Conservation (phyloP, 202 grass and related monocot species). For the Saccharum hybrid region DNA sequence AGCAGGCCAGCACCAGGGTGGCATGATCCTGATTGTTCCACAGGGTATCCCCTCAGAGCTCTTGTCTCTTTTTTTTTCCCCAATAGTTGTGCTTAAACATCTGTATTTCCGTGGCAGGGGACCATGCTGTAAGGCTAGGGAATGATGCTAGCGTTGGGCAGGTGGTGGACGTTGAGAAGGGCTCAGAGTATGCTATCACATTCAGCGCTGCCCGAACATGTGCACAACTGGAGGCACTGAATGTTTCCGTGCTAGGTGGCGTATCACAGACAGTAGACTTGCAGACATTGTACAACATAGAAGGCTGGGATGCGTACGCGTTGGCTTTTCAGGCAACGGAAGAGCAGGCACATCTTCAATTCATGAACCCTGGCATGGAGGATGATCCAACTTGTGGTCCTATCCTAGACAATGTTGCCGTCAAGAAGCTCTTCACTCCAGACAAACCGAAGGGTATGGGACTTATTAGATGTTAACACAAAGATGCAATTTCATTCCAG, state of each 20-base stretch:
- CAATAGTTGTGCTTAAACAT: conserved; percentile 5
- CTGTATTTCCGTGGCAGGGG: conserved; percentile 55
- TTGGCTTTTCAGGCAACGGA: conserved; percentile 80
- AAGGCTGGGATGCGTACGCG: conserved; percentile 94
- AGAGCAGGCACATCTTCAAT: conserved; percentile 65
- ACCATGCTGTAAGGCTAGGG: conserved; percentile 80
- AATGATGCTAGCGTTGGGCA: conserved; percentile 88
- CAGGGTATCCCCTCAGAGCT: conserved; percentile 57
- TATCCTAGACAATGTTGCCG: conserved; percentile 85
- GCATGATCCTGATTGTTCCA: conserved; percentile 98
- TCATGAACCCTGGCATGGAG: conserved; percentile 98
- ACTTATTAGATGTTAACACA: background rate
- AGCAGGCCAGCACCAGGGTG: conserved; percentile 85
- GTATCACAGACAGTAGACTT: conserved; percentile 75
- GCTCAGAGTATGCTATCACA: conserved; percentile 76
- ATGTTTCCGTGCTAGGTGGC: conserved; percentile 66
- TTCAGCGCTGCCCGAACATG: conserved; percentile 96
- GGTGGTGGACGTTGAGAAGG: conserved; percentile 79
- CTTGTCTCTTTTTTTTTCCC: background rate
- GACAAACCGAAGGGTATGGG: conserved; percentile 74
- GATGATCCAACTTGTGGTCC: conserved; percentile 97
- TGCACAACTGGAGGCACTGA: conserved; percentile 91
- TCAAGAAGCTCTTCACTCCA: conserved; percentile 93
- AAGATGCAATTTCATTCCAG: no score
- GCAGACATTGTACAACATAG: conserved; percentile 96